A percentile compares a stretch with the other conserved stretches of the same genome.
phyloP scores from a whole-genome alignment of 2,329 filamentous ascomycete species.

The Fusarium begoniae region DNA sequence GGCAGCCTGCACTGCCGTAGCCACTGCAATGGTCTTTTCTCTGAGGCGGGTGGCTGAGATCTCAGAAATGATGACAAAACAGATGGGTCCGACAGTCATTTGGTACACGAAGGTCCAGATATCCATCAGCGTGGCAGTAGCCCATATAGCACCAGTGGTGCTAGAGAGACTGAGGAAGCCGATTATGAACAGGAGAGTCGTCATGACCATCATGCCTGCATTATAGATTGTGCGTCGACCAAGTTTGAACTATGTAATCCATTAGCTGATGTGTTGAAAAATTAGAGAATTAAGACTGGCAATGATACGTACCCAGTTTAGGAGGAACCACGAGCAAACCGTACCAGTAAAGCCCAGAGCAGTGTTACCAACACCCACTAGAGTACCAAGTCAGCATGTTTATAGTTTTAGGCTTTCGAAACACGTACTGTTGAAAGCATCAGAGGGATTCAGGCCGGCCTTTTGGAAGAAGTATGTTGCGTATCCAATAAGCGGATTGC shows the following conservation, averaged over 20 bases:
- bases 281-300: accelerated
- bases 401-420: not conserved
- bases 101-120: slow-evolving; percentile 56
- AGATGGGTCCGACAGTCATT: slow-evolving; percentile 54
- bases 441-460: slow-evolving; percentile 50
- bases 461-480: slow-evolving; percentile 60
- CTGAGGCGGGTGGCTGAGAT: slow-evolving; percentile 52
- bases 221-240: slow-evolving; percentile 56
- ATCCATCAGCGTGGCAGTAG: slow-evolving; percentile 51
- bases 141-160: slow-evolving; percentile 41
- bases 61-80: slow-evolving; percentile 54
- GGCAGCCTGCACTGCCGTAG: slow-evolving; percentile 44
- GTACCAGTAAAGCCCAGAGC: slow-evolving; percentile 55
- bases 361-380: slow-evolving; percentile 51
- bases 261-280: not conserved
- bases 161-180: slow-evolving; percentile 41
- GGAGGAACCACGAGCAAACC: slow-evolving; percentile 51
- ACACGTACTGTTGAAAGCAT: slow-evolving; percentile 43
- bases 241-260: slow-evolving; percentile 2
- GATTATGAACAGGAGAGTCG: slow-evolving; percentile 52
- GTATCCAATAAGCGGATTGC: slow-evolving; percentile 51
- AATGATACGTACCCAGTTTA: not conserved
- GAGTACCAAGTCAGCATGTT: slow-evolving; percentile 1
- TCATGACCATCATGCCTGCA: slow-evolving; percentile 52
- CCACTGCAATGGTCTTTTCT: slow-evolving; percentile 54